phyloP scores from a whole-genome alignment of 2,329 filamentous ascomycete species.

The Colletotrichum sublineola region DNA sequence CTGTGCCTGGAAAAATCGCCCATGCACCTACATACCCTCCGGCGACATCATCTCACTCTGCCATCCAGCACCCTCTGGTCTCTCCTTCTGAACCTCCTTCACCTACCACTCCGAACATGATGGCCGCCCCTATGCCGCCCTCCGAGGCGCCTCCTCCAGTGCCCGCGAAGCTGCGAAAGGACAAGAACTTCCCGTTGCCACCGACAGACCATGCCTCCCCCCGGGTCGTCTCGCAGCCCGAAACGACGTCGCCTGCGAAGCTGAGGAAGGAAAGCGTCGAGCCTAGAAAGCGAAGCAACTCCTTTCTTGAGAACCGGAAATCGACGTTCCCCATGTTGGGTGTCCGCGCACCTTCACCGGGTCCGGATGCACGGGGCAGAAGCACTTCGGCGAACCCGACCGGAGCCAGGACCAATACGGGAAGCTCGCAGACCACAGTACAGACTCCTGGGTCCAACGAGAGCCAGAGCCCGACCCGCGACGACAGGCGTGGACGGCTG shows the following conservation, averaged over 20 bases:
- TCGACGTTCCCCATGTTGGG: slow-evolving; percentile 44
- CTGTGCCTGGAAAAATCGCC: slow-evolving; percentile 29
- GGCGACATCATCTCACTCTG: slow-evolving; percentile 1
- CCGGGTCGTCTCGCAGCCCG: slow-evolving; percentile 26
- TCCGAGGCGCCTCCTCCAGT: slow-evolving; percentile 34
- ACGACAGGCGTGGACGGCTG: slow-evolving; percentile 57
- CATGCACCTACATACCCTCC: slow-evolving; percentile 19
- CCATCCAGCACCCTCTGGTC: slow-evolving; percentile 13
- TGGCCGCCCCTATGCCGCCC: slow-evolving; percentile 32
- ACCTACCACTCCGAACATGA: slow-evolving; percentile 25
- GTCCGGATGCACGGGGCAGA: slow-evolving; percentile 56
- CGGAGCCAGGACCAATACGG: slow-evolving; percentile 42
- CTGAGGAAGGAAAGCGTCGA: slow-evolving; percentile 51
- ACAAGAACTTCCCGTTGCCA: slow-evolving; percentile 27
- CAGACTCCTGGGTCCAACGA: slow-evolving; percentile 51
- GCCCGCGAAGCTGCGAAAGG: slow-evolving; percentile 39
- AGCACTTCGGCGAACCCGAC: slow-evolving; percentile 64
- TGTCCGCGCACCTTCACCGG: slow-evolving; percentile 50
- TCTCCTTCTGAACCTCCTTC: slow-evolving; percentile 28
- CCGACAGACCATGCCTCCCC: slow-evolving; percentile 6
- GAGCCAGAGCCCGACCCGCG: slow-evolving; percentile 59
- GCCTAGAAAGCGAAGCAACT: slow-evolving; percentile 51
- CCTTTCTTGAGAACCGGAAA: slow-evolving; percentile 47
- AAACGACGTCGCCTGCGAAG: slow-evolving; percentile 43
- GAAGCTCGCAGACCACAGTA: slow-evolving; percentile 35